These are phyloP conservation scores for Coemansia sp. DNA, from an alignment of 192 early-diverging fungal genomes.

Conservation along the genomic window DNA sequence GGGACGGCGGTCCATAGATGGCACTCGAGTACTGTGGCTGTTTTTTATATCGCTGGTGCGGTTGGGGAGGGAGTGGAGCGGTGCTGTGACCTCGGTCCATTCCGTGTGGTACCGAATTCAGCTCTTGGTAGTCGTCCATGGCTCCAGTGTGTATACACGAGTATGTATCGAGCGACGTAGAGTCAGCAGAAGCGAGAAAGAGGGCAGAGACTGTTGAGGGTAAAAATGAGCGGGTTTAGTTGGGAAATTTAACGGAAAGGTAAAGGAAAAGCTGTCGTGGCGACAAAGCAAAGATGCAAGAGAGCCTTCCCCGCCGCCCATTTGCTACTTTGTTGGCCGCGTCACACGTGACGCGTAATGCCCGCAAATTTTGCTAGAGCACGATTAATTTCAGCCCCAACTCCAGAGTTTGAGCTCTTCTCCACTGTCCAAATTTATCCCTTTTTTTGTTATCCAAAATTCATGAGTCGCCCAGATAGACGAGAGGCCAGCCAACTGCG, in stretches of 20 bases:
- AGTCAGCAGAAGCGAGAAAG: neutral
- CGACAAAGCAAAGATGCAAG: neutral
- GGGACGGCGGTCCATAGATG: neutral
- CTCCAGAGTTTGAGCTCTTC: neutral
- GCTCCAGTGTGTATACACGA: neutral
- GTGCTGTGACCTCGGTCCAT: neutral
- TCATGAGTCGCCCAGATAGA: slow-evolving; percentile 54
- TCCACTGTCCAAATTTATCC: neutral
- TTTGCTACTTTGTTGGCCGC: neutral
- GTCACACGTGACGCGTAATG: neutral
- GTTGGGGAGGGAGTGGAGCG: neutral
- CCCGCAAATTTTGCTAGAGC: neutral
- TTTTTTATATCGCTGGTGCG: neutral
- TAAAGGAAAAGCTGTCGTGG: neutral
- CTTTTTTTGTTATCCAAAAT: neutral
- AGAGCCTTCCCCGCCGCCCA: neutral
- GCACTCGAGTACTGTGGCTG: neutral
- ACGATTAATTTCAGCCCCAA: too few relatives aligned
- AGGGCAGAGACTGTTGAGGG: neutral
- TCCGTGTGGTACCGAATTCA: slow-evolving; percentile 11
- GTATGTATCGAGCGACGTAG: neutral
- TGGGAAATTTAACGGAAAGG: neutral
- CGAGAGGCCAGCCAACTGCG: slow-evolving; percentile 63
- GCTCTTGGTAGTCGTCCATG: slow-evolving; percentile 38
- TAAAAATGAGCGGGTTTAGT: neutral